Base-by-base conservation (phyloP, 116 monocot genomes). In the Zostera marina region DNA sequence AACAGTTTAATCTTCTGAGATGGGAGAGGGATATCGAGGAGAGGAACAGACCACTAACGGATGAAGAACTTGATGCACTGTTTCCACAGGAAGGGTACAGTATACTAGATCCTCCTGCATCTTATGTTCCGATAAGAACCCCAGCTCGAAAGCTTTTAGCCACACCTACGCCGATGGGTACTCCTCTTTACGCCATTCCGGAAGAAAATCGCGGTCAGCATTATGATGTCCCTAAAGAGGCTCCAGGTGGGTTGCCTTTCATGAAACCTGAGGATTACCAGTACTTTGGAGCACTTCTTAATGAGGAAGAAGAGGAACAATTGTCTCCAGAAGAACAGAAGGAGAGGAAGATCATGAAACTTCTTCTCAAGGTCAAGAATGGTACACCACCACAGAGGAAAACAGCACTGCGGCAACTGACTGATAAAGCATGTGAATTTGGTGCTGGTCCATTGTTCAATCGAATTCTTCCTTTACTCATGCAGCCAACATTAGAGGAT, bases 11-110 rank as follows among this genome's bases (percentile, higher is more conserved):
- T 68, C 62, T 92, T 7, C 60, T 92, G n/a, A 69, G 86, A 45
- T 92, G 91, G 91, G 91, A 92, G 66, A 73, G 86, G 60, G 91
- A 92, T 63, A 86, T 92, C 26, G 86, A 92, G 68, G 91, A 92
- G 68, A 69, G 86, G 78, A 92, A 92, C 68, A 70, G 80, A 0
- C 82, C 86, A 2, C 54, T 92, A 56, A 86, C 86, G 17, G 91
- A 92, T 73, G 91, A 92, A 44, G 91, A 92, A 54, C 75, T 92
- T 1, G 91, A 86, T 53, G 70, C 82, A 0, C 82, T 92, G 86
- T 92, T 92, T 20, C 91, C 91, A 8, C 86, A 80, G 53, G 91
- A 92, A 49, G 91, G 91, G 9, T 92, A 92, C 66, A 92, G 86
- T 71, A 72, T 92, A 57, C 54, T 92, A 26, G 91, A 92, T 1